phyloP scores from a whole-genome alignment of 2,329 filamentous ascomycete genomes.

The Talaromyces amestolkiae region DNA sequence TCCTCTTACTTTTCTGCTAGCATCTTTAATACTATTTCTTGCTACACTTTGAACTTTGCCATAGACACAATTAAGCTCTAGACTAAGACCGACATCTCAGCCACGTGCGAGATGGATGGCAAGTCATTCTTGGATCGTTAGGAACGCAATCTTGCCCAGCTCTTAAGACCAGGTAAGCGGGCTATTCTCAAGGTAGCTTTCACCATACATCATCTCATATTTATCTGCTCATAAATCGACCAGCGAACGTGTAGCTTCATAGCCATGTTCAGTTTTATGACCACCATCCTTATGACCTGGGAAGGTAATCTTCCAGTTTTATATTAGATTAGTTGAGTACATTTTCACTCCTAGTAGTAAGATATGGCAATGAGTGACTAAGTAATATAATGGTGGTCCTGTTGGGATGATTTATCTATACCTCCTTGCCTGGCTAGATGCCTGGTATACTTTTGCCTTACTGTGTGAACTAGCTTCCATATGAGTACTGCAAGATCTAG shows the following conservation, averaged over 20 bases:
- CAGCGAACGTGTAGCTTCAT: constrained; percentile 4
- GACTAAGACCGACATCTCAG: constrained; percentile 1
- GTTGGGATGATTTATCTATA: constrained; percentile 7
- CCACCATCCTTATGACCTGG: constrained; percentile 6
- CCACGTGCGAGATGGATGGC: neutral
- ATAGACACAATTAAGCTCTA: constrained; percentile 4
- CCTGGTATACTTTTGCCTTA: neutral
- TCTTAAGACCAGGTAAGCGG: constrained; percentile 6
- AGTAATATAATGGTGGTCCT: constrained; percentile 5
- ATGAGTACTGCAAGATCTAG: neutral
- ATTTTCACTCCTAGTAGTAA: neutral
- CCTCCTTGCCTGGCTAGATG: constrained; percentile 9
- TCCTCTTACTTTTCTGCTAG: neutral
- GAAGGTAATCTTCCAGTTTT: constrained; percentile 9
- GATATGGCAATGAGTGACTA: neutral
- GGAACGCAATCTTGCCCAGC: neutral
- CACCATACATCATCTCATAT: neutral
- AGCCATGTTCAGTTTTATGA: constrained; percentile 5
- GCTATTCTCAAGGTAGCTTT: constrained; percentile 8
- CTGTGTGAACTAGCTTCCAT: constrained; percentile 9
- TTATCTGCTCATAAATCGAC: neutral
- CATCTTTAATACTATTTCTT: too few relatives aligned
- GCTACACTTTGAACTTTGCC: neutral
- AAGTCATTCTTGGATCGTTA: neutral
- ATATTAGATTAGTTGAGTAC: neutral